Percentiles rank a stretch among this genome's conserved stretches.
phyloP scores from a whole-genome alignment of 441 rosid species.

The Kokia cookei region DNA sequence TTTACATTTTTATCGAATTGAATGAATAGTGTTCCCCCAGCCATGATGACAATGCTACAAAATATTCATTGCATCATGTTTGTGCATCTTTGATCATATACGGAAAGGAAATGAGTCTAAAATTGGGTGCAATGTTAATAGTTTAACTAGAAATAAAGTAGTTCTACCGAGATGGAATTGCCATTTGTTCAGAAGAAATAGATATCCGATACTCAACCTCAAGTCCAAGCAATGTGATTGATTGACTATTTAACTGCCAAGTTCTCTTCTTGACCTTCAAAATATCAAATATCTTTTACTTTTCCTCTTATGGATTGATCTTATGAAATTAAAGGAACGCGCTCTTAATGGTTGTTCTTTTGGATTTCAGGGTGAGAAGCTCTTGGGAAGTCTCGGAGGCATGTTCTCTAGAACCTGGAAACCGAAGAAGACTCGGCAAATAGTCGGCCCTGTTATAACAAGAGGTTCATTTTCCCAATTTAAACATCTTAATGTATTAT shows the following conservation, averaged over 20 bases:
- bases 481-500: not conserved
- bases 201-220: too few species aligned
- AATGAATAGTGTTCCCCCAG: not conserved
- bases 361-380: slow-evolving; percentile 83
- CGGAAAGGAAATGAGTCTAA: not conserved
- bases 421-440: slow-evolving; percentile 75
- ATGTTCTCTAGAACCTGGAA: slow-evolving; percentile 90
- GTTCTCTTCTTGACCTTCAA: not conserved
- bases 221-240: too few species aligned
- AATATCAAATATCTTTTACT: not conserved
- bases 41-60: not conserved
- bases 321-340: not conserved
- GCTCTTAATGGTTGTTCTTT: slow-evolving; percentile 4
- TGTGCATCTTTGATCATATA: not conserved
- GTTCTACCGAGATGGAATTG: not conserved
- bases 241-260: too few species aligned
- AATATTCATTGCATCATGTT: not conserved
- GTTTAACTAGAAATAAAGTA: not conserved
- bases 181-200: not conserved
- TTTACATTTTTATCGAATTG: not conserved
- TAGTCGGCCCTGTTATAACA: slow-evolving; percentile 65
- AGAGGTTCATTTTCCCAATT: slow-evolving; percentile 38
- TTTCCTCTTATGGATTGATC: not conserved
- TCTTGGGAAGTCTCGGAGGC: slow-evolving; percentile 93
- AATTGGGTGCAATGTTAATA: not conserved